A percentile compares a stretch with the other conserved stretches of the same genome.
Conservation (phyloP, 192 early-diverging fungal genomes). For the Mortierella alpina region DNA sequence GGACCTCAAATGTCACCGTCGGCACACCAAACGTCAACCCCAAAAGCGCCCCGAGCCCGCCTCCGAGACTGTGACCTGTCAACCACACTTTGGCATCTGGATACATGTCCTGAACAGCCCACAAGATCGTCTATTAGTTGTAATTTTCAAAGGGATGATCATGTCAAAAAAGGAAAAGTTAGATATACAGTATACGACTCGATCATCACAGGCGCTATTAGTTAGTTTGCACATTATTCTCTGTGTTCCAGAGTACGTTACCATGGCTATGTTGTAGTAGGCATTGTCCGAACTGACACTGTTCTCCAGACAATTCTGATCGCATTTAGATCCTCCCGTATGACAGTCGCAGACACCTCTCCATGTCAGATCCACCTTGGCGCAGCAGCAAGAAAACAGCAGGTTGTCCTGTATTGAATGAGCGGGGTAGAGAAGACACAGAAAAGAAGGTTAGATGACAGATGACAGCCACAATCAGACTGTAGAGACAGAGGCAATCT, state of each 20-base stretch:
- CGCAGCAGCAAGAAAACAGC: constrained; percentile 98
- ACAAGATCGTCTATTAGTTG: constrained; percentile 65
- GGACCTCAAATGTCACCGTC: constrained; percentile 84
- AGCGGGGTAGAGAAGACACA: neutral
- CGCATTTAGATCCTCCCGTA: constrained; percentile 66
- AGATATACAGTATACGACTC: neutral
- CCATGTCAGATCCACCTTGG: constrained; percentile 87
- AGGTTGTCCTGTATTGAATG: constrained; percentile 78
- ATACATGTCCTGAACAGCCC: constrained; percentile 73
- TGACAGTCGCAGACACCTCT: constrained; percentile 89
- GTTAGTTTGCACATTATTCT: no score
- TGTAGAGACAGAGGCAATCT: neutral
- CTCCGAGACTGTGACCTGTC: constrained; percentile 86
- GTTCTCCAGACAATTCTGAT: constrained; percentile 69
- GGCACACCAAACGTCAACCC: constrained; percentile 89
- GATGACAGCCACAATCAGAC: neutral
- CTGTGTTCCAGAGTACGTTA: constrained; percentile 14
- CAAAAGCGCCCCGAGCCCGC: constrained; percentile 69
- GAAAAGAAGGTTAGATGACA: neutral
- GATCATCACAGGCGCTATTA: neutral
- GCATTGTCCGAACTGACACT: constrained; percentile 67
- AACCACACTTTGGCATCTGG: constrained; percentile 80
- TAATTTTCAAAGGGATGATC: neutral
- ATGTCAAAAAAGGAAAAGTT: neutral
- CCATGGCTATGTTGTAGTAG: constrained; percentile 64